These are phyloP conservation scores for Coffea eugenioides DNA, from an alignment of 257 asterid genomes.

Conservation along the genomic window DNA sequence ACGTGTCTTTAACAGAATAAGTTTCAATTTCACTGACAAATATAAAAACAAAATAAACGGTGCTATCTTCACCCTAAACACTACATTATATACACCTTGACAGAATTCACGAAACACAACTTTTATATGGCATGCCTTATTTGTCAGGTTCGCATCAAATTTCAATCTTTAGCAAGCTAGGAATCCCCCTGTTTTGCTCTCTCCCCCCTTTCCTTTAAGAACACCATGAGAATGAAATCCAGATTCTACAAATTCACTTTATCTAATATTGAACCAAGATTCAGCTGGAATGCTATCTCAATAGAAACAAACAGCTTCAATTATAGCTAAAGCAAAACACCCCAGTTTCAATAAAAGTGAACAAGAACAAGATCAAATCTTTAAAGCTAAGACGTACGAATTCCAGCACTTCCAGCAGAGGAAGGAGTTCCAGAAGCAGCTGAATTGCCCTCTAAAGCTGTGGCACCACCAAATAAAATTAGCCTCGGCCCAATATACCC, in stretches of 20 bases:
- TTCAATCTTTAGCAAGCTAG: background rate
- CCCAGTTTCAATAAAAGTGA: background rate
- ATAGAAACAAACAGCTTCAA: background rate
- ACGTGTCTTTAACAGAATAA: background rate
- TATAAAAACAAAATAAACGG: background rate
- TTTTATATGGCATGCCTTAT: background rate
- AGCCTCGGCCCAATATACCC: constrained; percentile 90
- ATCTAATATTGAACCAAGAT: background rate
- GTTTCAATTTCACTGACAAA: background rate
- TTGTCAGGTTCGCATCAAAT: background rate
- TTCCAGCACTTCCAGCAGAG: constrained; percentile 98
- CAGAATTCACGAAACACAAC: background rate
- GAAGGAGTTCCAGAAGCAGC: constrained; percentile 91
- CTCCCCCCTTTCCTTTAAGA: background rate
- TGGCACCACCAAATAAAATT: constrained; percentile 93
- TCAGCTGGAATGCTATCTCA: background rate
- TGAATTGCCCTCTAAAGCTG: constrained; percentile 96
- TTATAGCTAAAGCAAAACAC: background rate
- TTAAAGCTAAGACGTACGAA: constrained; percentile 49
- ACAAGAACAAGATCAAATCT: constrained; percentile 6
- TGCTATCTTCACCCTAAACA: background rate
- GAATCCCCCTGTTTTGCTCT: background rate
- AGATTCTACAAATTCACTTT: background rate
- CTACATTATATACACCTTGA: too few species aligned
- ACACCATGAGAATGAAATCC: background rate